A percentile compares a stretch with the other conserved stretches of the same genome.
These are phyloP conservation scores for Glycine tomentella DNA, from an alignment of 306 rosid species.

Conservation along the genomic window DNA sequence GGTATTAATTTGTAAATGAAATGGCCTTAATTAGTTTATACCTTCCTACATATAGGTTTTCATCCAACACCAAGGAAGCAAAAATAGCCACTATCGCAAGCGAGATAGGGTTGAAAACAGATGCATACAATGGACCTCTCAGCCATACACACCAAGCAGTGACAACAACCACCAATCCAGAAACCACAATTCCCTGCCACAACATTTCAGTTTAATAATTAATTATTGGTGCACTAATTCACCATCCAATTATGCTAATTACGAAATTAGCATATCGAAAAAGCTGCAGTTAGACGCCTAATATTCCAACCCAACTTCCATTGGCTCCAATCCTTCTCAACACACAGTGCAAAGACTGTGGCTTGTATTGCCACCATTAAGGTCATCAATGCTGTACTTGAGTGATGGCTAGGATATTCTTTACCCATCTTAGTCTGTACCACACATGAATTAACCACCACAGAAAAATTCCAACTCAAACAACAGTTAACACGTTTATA, in stretches of 20 bases:
- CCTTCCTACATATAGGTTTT: conserved; percentile 29
- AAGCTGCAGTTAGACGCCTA: background rate
- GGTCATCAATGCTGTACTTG: background rate
- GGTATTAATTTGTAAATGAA: background rate
- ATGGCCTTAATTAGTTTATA: background rate
- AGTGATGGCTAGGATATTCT: background rate
- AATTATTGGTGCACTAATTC: background rate
- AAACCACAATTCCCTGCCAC: conserved; percentile 8
- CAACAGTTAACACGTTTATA: background rate
- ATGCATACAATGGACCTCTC: conserved; percentile 1
- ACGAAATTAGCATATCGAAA: background rate
- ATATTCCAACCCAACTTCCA: background rate
- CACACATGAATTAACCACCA: background rate
- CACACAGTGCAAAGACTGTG: background rate
- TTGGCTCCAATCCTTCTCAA: conserved; percentile 11
- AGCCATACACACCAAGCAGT: background rate
- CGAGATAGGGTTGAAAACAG: background rate
- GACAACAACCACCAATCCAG: background rate
- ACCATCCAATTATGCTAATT: background rate
- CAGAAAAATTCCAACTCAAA: background rate
- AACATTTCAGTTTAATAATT: background rate
- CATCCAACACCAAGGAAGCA: background rate
- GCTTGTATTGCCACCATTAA: background rate
- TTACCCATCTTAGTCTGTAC: background rate
- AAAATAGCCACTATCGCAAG: conserved; percentile 9